Conservation (phyloP, 1,284 basidiomycete genomes). For the Pseudozyma hubeiensis region DNA sequence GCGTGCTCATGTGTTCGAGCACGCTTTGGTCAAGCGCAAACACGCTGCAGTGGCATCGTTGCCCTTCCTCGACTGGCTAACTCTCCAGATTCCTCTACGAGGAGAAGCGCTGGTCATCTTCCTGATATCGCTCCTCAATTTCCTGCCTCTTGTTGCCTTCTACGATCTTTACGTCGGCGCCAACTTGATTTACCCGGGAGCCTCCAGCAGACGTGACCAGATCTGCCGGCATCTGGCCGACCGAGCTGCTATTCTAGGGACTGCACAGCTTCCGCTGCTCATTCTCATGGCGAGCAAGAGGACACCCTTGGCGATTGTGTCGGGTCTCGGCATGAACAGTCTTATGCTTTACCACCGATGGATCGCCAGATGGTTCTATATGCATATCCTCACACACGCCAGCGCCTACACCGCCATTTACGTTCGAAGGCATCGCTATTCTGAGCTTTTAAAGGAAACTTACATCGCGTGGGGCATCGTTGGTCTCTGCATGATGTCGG, state of each 20-base stretch:
- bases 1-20: constrained; percentile 32
- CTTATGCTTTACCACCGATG: constrained; percentile 68
- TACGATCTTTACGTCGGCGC: constrained; percentile 29
- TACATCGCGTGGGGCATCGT: constrained; percentile 66
- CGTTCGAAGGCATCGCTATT: constrained; percentile 3
- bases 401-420: constrained; percentile 35
- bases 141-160: constrained; percentile 44
- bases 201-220: constrained; percentile 29
- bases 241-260: constrained; percentile 58
- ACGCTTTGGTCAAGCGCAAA: constrained; percentile 19
- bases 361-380: constrained; percentile 61
- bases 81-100: constrained; percentile 49
- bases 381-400: constrained; percentile 60
- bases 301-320: constrained; percentile 60
- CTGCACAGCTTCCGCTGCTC: constrained; percentile 62
- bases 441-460: constrained; percentile 22
- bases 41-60: constrained; percentile 30
- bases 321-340: constrained; percentile 59
- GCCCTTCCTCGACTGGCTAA: constrained; percentile 28
- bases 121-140: constrained; percentile 35
- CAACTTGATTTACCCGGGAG: constrained; percentile 25
- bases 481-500: constrained; percentile 35
- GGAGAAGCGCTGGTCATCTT: constrained; percentile 42
- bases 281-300: constrained; percentile 67
- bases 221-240: constrained; percentile 53